Percentiles rank a stretch among this genome's conserved stretches.
Conservation (phyloP, 441 rosid genomes). For the Aquilaria agallochum region DNA sequence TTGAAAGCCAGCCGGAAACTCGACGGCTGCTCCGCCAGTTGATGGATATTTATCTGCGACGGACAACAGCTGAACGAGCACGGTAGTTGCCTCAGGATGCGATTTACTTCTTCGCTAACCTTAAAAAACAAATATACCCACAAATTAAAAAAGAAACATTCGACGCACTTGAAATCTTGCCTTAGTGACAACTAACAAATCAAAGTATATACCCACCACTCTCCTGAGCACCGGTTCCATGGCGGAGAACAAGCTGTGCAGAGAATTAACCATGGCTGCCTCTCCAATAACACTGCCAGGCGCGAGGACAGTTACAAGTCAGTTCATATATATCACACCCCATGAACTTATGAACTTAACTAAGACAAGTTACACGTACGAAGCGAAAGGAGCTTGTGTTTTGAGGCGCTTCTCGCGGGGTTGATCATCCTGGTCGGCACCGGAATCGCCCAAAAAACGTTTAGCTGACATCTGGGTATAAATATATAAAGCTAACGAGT, state of each 20-base stretch:
- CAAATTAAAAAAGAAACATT: too few species aligned
- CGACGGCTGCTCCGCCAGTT: constrained; percentile 43
- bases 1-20: constrained; percentile 39
- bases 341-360: too few species aligned
- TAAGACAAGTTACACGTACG: constrained; percentile 23
- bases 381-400: constrained; percentile 31
- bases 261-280: constrained; percentile 32
- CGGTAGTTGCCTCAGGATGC: constrained; percentile 16
- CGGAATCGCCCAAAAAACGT: constrained; percentile 23
- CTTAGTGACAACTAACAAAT: not conserved
- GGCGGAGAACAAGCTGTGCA: constrained; percentile 13
- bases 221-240: constrained; percentile 47
- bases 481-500: too few species aligned
- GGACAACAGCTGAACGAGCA: constrained; percentile 25
- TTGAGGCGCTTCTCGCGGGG: constrained; percentile 26
- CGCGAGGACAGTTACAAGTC: not conserved
- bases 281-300: constrained; percentile 36
- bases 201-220: constrained; percentile 26
- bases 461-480: constrained; percentile 24
- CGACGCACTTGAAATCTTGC: too few species aligned
- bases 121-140: not conserved
- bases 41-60: constrained; percentile 25
- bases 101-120: constrained; percentile 52
- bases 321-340: too few species aligned
- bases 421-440: constrained; percentile 18